Evolutionary conservation across 345 rosid species (phyloP).

Genomic region (Lepidium aucheri): DNA sequence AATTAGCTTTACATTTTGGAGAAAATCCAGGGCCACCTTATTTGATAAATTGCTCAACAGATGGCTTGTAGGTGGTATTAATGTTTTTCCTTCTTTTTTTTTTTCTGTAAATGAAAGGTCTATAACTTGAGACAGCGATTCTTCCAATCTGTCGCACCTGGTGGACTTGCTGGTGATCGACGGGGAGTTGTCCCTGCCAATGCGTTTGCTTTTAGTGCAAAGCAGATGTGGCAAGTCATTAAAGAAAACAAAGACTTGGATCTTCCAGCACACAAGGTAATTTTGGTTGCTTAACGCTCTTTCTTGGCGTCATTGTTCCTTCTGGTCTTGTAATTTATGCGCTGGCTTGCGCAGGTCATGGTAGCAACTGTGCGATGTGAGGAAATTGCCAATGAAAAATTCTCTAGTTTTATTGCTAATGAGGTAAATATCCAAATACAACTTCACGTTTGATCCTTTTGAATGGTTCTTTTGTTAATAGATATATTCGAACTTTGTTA

Average conservation of each 20-base stretch:
- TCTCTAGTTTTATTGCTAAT: constrained; percentile 44
- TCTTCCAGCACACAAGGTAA: constrained; percentile 98
- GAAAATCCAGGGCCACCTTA: constrained; percentile 2
- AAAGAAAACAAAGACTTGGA: constrained; percentile 98
- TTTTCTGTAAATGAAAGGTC: constrained; percentile 45
- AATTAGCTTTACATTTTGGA: constrained; percentile 12
- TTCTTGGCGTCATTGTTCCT: not conserved
- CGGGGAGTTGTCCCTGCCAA: constrained; percentile 97
- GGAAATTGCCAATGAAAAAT: constrained; percentile 87
- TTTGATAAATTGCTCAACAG: not conserved
- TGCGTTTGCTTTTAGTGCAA: constrained; percentile 92
- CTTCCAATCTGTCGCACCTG: constrained; percentile 88
- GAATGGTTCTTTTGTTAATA: not conserved
- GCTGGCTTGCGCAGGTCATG: constrained; percentile 64
- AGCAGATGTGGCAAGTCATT: constrained; percentile 88
- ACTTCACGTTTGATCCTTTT: not conserved
- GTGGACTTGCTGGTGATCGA: constrained; percentile 99
- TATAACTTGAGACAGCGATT: constrained; percentile 80
- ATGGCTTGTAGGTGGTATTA: not conserved
- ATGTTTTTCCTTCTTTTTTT: not conserved
- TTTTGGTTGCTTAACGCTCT: constrained; percentile 8
- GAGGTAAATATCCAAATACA: constrained; percentile 40
- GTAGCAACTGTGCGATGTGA: constrained; percentile 98
- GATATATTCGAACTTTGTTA: not conserved
- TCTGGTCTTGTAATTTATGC: constrained; percentile 6